Percentiles rank a stretch among this genome's conserved stretches.
Evolutionary conservation across 345 rosid genomes (phyloP).

Genomic region (Cochlearia excelsa): DNA sequence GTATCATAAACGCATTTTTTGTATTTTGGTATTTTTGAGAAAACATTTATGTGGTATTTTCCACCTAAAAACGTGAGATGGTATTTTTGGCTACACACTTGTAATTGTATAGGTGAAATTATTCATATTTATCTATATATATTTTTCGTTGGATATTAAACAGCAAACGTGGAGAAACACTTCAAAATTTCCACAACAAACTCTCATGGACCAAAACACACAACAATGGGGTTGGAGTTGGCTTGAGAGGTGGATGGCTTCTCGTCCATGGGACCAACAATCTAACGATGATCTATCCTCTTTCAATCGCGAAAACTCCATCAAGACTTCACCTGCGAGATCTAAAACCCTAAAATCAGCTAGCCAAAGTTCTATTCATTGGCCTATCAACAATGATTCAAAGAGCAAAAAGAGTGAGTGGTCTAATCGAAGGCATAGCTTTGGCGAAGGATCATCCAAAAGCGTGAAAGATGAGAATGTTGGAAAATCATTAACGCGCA

Average conservation of each 20-base stretch:
- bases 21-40: too few species aligned
- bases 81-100: too few species aligned
- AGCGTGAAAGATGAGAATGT: conserved; percentile 30
- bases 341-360: conserved; percentile 19
- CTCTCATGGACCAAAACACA: conserved; percentile 31
- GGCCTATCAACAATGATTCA: conserved; percentile 6
- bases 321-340: conserved; percentile 33
- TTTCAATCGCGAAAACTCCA: conserved; percentile 20
- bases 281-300: conserved; percentile 20
- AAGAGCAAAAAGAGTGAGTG: neutral
- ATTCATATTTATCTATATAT: too few species aligned
- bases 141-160: too few species aligned
- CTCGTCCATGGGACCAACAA: conserved; percentile 39
- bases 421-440: conserved; percentile 24
- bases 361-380: conserved; percentile 23
- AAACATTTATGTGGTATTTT: too few species aligned
- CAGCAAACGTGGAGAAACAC: conserved; percentile 47
- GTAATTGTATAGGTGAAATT: too few species aligned
- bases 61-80: too few species aligned
- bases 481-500: conserved; percentile 23
- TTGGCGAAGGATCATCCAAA: conserved; percentile 15
- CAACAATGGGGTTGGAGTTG: conserved; percentile 41
- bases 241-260: conserved; percentile 41
- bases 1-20: too few species aligned
- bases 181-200: conserved; percentile 36